Conservation (phyloP, 257 asterid species). For the Solanum virginianum region DNA sequence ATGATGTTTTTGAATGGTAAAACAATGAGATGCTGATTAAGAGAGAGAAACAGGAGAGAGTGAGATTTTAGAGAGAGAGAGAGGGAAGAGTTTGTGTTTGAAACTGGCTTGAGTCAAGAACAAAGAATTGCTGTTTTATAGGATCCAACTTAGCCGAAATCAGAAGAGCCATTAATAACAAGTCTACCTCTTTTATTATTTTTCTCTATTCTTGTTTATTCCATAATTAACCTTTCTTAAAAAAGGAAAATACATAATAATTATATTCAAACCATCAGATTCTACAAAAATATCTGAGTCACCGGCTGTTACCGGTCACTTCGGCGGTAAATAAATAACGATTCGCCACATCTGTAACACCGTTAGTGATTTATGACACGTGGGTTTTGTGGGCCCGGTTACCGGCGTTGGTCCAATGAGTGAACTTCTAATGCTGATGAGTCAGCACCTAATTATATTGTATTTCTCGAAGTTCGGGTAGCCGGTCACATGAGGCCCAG, state of each 20-base stretch:
- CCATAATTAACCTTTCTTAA: neutral
- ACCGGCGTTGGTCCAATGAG: constrained; percentile 47
- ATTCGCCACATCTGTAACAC: constrained; percentile 26
- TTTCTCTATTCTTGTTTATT: neutral
- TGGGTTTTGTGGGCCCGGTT: constrained; percentile 13
- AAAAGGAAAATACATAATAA: neutral
- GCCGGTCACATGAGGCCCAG: constrained; percentile 76
- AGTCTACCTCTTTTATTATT: neutral
- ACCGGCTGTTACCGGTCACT: constrained; percentile 27
- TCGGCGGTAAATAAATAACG: neutral
- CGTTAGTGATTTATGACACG: constrained; percentile 20
- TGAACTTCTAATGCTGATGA: constrained; percentile 34
- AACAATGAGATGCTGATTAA: neutral
- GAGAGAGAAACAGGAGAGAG: neutral
- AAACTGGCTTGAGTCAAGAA: constrained; percentile 13
- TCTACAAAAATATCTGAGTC: constrained; percentile 16
- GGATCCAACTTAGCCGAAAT: constrained; percentile 29
- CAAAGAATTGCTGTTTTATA: constrained; percentile 46
- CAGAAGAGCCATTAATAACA: constrained; percentile 8
- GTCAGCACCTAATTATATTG: constrained; percentile 13
- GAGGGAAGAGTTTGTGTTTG: neutral
- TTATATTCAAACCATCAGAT: neutral
- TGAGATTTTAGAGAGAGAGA: constrained; percentile 7
- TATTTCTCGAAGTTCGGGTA: constrained; percentile 52
- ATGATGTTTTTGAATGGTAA: neutral